Percentiles rank a stretch among this genome's conserved stretches.
Conservation (phyloP, 257 asterid species). For the Cynanchum wilfordii region DNA sequence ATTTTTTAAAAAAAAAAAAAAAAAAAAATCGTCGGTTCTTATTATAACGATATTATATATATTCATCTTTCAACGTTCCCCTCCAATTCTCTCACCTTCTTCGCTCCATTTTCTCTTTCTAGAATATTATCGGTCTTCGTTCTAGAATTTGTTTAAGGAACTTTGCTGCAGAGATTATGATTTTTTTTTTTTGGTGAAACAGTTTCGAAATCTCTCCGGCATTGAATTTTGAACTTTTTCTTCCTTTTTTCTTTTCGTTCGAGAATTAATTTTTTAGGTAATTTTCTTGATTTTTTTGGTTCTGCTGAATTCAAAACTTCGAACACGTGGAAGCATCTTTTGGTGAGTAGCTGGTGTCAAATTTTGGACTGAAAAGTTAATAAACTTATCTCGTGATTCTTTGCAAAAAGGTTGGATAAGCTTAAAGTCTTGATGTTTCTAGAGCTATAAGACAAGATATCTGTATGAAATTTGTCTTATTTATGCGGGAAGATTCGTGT, state of each 20-base stretch:
- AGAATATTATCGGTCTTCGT: not conserved
- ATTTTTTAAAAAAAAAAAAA: too few relatives aligned
- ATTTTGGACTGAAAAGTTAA: slow-evolving; percentile 1
- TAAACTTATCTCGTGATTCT: slow-evolving; percentile 3
- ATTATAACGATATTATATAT: too few relatives aligned
- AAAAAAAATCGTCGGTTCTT: too few relatives aligned
- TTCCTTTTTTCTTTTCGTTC: too few relatives aligned
- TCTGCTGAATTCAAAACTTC: not conserved
- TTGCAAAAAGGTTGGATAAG: not conserved
- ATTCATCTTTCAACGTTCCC: slow-evolving; percentile 11
- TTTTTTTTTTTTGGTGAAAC: not conserved
- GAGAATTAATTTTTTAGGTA: not conserved
- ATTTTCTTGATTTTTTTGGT: not conserved
- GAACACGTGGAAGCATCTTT: not conserved
- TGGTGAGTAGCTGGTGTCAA: not conserved
- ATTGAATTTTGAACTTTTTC: not conserved
- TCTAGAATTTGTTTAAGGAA: not conserved
- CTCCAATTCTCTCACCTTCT: slow-evolving; percentile 10
- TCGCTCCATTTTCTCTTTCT: slow-evolving; percentile 1
- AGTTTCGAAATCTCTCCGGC: not conserved
- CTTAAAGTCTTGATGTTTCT: not conserved
- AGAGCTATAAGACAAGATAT: slow-evolving; percentile 5
- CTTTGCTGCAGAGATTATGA: slow-evolving; percentile 2
- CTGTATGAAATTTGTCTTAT: not conserved
- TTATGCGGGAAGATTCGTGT: not conserved